Evolutionary conservation across 208 protist species (phyloP).

Genomic region (Trypanosoma mega): DNA sequence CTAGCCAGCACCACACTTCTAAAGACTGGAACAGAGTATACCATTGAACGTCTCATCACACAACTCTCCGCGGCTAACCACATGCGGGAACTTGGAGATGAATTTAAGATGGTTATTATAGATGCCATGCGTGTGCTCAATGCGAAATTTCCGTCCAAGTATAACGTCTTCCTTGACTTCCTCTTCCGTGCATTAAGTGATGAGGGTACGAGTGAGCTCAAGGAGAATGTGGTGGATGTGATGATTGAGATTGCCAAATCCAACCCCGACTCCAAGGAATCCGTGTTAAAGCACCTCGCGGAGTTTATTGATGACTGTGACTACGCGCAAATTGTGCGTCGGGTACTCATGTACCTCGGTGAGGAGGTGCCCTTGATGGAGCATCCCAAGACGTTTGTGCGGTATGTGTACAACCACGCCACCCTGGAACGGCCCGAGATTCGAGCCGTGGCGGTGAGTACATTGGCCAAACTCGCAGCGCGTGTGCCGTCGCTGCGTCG

Average conservation of each 20-base stretch:
- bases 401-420: conserved; percentile 98
- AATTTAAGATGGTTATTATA: conserved; percentile 97
- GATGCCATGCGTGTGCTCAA: conserved; percentile 95
- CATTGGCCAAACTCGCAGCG: conserved; percentile 97
- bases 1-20: conserved; percentile 98
- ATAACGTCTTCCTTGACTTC: conserved; percentile 89
- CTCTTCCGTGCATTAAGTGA: conserved; percentile 80
- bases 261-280: conserved; percentile 90
- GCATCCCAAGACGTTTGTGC: conserved; percentile 87
- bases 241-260: conserved; percentile 93
- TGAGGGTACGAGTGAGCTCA: conserved; percentile 93
- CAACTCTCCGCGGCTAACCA: conserved; percentile 91
- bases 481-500: conserved; percentile 77
- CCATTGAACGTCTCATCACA: conserved; percentile 96
- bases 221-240: conserved; percentile 95
- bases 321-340: conserved; percentile 93
- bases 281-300: conserved; percentile 93
- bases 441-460: conserved; percentile 94
- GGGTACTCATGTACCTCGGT: conserved; percentile 96
- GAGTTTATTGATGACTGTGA: conserved; percentile 99
- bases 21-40: conserved; percentile 95
- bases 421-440: conserved; percentile 94
- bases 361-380: conserved; percentile 91
- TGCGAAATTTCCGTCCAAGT: conserved; percentile 95
- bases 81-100: conserved; percentile 96